phyloP scores from a whole-genome alignment of 768 basidiomycete genomes.

The Tylopilus rubrobrunneus region DNA sequence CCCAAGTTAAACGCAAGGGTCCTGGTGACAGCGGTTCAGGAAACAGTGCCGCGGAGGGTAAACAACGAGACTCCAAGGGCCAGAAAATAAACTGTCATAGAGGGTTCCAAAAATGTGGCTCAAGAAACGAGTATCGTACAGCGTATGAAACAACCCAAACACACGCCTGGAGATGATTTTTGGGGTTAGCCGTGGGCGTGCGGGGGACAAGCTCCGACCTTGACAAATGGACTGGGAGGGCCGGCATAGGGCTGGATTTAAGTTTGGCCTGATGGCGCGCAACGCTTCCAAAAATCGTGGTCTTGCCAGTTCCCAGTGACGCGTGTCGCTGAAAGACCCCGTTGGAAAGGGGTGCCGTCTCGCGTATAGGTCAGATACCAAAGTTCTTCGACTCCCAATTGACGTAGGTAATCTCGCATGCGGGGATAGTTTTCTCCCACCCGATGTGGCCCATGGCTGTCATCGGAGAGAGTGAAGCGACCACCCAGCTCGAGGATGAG shows the following conservation, averaged over 20 bases:
- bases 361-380: constrained; percentile 53
- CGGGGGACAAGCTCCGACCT: constrained; percentile 20
- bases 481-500: constrained; percentile 67
- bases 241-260: constrained; percentile 11
- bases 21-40: constrained; percentile 1
- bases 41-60: not conserved
- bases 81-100: not conserved
- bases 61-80: not conserved
- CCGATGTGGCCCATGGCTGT: constrained; percentile 86
- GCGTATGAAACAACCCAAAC: constrained; percentile 17
- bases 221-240: constrained; percentile 14
- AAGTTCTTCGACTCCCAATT: constrained; percentile 56
- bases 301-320: constrained; percentile 54
- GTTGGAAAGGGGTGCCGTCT: constrained; percentile 25
- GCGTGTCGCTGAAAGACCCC: constrained; percentile 39
- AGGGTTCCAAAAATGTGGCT: constrained; percentile 4
- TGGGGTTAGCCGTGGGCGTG: constrained; percentile 13
- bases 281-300: constrained; percentile 53
- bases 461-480: constrained; percentile 85
- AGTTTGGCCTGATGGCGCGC: constrained; percentile 10
- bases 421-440: constrained; percentile 84
- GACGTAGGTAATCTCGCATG: constrained; percentile 59
- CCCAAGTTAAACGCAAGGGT: constrained; percentile 9
- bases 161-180: constrained; percentile 9
- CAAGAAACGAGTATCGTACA: constrained; percentile 3